Conservation (phyloP, 495 filamentous ascomycete genomes). For the Penicillium mononematosum region DNA sequence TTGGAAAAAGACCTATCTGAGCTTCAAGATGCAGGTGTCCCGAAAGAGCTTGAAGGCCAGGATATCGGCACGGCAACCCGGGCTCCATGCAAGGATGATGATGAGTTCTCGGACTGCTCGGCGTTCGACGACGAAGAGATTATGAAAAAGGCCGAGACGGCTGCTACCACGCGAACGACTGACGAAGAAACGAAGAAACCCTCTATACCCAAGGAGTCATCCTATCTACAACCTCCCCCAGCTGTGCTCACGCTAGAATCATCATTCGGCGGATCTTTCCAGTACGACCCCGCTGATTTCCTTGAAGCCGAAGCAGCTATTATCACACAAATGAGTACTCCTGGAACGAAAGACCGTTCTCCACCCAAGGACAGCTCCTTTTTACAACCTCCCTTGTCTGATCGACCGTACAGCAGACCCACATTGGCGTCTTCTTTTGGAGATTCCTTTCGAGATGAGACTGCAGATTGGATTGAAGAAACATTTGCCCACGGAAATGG, state of each 20-base stretch:
- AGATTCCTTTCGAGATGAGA: slow-evolving; percentile 46
- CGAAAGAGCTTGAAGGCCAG: neutral
- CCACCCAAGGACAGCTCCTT: neutral
- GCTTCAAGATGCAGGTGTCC: slow-evolving; percentile 5
- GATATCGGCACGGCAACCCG: neutral
- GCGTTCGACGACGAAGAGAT: slow-evolving; percentile 39
- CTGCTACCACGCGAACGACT: slow-evolving; percentile 9
- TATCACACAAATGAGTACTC: neutral
- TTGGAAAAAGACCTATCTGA: slow-evolving; percentile 19
- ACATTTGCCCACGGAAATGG: slow-evolving; percentile 32
- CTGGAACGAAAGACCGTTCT: neutral
- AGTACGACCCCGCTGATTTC: slow-evolving; percentile 9
- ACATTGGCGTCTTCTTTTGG: slow-evolving; percentile 10
- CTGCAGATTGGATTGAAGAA: slow-evolving; percentile 38
- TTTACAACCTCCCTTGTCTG: slow-evolving; percentile 1
- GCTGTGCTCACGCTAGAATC: neutral
- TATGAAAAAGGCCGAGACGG: slow-evolving; percentile 28
- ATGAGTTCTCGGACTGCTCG: slow-evolving; percentile 46
- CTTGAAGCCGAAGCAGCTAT: slow-evolving; percentile 18
- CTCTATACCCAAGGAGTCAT: neutral
- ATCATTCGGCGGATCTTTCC: slow-evolving; percentile 10
- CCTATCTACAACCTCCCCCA: neutral
- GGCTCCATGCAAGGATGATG: slow-evolving; percentile 22
- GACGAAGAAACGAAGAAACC: slow-evolving; percentile 1
- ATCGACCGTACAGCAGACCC: slow-evolving; percentile 7